phyloP scores from a whole-genome alignment of 768 basidiomycete species.

The Leccinum broughii region DNA sequence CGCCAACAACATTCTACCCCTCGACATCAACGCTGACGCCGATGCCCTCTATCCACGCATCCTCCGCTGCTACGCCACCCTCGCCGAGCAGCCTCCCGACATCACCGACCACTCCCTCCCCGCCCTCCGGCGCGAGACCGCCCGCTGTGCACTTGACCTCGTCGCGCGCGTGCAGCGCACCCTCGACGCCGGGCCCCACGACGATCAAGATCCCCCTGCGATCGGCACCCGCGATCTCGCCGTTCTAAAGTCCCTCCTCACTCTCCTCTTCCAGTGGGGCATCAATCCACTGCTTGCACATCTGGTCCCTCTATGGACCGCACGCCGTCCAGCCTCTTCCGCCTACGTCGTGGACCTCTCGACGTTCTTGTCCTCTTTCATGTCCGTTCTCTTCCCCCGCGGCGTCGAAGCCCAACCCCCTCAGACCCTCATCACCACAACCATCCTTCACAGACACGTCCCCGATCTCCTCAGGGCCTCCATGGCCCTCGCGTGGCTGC shows the following conservation, averaged over 20 bases:
- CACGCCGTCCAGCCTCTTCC: constrained; percentile 29
- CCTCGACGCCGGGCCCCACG: constrained; percentile 28
- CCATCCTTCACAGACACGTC: constrained; percentile 57
- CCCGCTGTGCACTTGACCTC: constrained; percentile 52
- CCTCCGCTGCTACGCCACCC: constrained; percentile 14
- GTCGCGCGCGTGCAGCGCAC: constrained; percentile 49
- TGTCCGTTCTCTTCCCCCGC: constrained; percentile 53
- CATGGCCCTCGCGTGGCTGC: constrained; percentile 73
- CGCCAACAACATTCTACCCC: not conserved
- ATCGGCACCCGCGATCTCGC: constrained; percentile 70
- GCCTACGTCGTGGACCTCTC: constrained; percentile 45
- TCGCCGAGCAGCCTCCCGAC: constrained; percentile 14
- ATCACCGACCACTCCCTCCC: constrained; percentile 31
- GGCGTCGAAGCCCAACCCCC: constrained; percentile 49
- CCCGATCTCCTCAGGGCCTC: constrained; percentile 59
- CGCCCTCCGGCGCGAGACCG: constrained; percentile 52
- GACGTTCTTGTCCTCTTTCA: constrained; percentile 42
- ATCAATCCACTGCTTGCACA: constrained; percentile 51
- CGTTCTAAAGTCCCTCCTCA: constrained; percentile 60
- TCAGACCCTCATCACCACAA: constrained; percentile 61
- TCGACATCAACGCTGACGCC: constrained; percentile 15
- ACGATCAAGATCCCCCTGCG: constrained; percentile 12
- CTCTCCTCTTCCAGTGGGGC: constrained; percentile 75
- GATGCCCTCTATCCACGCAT: constrained; percentile 8
- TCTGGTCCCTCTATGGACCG: constrained; percentile 40